Evolutionary conservation across 331 rosid species (phyloP).

Genomic region (Dryas integrifolia): DNA sequence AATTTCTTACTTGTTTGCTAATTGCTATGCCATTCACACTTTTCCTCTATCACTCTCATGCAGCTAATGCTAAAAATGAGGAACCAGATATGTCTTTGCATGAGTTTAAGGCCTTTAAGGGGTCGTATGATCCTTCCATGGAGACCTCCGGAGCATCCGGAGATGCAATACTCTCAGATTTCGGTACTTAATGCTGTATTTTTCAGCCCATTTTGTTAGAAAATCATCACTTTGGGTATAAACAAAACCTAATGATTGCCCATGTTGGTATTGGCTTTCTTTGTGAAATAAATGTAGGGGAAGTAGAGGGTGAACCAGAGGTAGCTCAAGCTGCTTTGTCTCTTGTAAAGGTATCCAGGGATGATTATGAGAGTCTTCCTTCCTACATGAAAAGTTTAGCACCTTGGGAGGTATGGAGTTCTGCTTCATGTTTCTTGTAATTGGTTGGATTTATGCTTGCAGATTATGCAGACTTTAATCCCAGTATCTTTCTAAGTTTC

Average conservation of each 20-base stretch:
- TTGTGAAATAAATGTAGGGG: slow-evolving; percentile 23
- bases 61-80: slow-evolving; percentile 44
- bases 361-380: slow-evolving; percentile 76
- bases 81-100: slow-evolving; percentile 29
- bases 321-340: slow-evolving; percentile 30
- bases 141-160: slow-evolving; percentile 13
- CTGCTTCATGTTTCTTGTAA: slow-evolving; percentile 14
- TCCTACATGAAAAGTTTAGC: slow-evolving; percentile 74
- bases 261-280: not conserved
- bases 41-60: slow-evolving; percentile 13
- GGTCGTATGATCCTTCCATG: slow-evolving; percentile 25
- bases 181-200: slow-evolving; percentile 19
- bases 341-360: slow-evolving; percentile 41
- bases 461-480: not conserved
- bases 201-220: not conserved
- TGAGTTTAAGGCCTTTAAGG: slow-evolving; percentile 23
- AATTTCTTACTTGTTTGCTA: not conserved
- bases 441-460: not conserved
- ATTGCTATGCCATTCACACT: not conserved
- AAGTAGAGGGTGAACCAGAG: slow-evolving; percentile 18
- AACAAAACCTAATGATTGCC: not conserved
- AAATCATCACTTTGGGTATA: not conserved
- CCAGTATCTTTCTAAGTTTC: not conserved
- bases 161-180: slow-evolving; percentile 15
- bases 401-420: slow-evolving; percentile 76